Percentiles rank a stretch among this genome's conserved stretches.
Conservation (phyloP, 1,139 yeast genomes). For the Meyerozyma athensensis region DNA sequence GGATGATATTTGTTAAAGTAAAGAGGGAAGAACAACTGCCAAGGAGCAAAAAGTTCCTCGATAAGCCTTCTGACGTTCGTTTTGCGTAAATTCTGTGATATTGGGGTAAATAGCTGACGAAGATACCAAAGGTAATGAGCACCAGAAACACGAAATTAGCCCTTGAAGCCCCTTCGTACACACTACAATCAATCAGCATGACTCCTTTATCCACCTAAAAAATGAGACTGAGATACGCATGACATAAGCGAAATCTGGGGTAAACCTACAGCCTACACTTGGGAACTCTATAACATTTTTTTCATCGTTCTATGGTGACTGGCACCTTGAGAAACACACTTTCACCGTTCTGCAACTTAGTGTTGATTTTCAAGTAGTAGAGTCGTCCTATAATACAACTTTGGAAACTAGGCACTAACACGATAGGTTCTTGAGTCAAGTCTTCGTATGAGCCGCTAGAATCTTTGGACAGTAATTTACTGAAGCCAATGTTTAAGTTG, state of each 20-base stretch:
- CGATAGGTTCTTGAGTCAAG: conserved; percentile 10
- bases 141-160: conserved; percentile 47
- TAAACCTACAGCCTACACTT: too few relatives aligned
- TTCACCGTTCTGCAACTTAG: conserved; percentile 17
- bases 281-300: neutral
- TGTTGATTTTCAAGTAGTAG: conserved; percentile 17
- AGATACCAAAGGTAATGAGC: conserved; percentile 60
- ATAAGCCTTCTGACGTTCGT: conserved; percentile 71
- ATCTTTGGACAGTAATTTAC: conserved; percentile 8
- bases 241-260: conserved; percentile 1
- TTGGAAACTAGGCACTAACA: conserved; percentile 25
- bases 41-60: conserved; percentile 66
- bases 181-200: conserved; percentile 20
- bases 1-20: conserved; percentile 62
- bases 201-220: neutral
- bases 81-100: conserved; percentile 56
- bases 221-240: neutral
- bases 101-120: conserved; percentile 75
- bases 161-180: conserved; percentile 42
- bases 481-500: conserved; percentile 10
- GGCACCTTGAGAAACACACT: conserved; percentile 17
- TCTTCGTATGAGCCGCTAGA: conserved; percentile 10
- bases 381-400: conserved; percentile 24
- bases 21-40: conserved; percentile 72
- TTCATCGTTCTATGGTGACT: conserved; percentile 12